phyloP scores from a whole-genome alignment of 1,139 yeast genomes.

The Eremothecium gossypii region DNA sequence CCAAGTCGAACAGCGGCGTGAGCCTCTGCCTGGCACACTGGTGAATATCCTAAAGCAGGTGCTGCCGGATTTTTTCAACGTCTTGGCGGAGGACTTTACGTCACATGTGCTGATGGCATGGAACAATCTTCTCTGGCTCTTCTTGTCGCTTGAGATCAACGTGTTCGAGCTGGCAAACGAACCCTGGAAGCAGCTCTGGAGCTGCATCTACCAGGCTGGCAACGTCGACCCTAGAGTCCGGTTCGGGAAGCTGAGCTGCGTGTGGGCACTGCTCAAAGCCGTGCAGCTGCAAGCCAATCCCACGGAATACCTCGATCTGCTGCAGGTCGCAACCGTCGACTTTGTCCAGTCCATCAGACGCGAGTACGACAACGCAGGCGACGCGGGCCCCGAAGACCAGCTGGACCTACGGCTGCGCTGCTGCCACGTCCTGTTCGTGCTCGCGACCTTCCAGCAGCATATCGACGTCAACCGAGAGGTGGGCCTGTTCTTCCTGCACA shows the following conservation, averaged over 20 bases:
- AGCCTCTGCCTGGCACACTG: slow-evolving; percentile 24
- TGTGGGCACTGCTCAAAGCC: slow-evolving; percentile 52
- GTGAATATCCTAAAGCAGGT: slow-evolving; percentile 30
- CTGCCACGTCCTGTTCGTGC: slow-evolving; percentile 44
- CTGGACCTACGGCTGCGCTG: slow-evolving; percentile 23
- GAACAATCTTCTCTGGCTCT: slow-evolving; percentile 60
- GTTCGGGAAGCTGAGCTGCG: slow-evolving; percentile 44
- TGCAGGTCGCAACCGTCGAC: slow-evolving; percentile 17
- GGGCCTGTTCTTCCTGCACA: slow-evolving; percentile 39
- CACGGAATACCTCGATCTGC: slow-evolving; percentile 11
- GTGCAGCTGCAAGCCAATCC: slow-evolving; percentile 12
- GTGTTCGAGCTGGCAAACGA: slow-evolving; percentile 16
- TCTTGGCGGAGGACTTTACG: slow-evolving; percentile 37
- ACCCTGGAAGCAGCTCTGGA: slow-evolving; percentile 34
- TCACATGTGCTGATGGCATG: slow-evolving; percentile 54
- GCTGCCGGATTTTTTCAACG: slow-evolving; percentile 36
- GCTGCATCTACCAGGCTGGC: slow-evolving; percentile 19
- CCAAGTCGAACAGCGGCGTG: slow-evolving; percentile 14
- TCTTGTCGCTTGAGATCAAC: slow-evolving; percentile 18
- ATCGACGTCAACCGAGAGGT: slow-evolving; percentile 39
- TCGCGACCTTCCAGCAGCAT: slow-evolving; percentile 44
- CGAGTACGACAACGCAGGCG: slow-evolving; percentile 16
- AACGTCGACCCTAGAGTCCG: slow-evolving; percentile 33
- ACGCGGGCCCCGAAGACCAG: slow-evolving; percentile 14
- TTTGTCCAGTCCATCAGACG: slow-evolving; percentile 19